A percentile compares a stretch with the other conserved stretches of the same genome.
These are phyloP conservation scores for Crataegus laevigata DNA, from an alignment of 306 rosid species.

Conservation along the genomic window DNA sequence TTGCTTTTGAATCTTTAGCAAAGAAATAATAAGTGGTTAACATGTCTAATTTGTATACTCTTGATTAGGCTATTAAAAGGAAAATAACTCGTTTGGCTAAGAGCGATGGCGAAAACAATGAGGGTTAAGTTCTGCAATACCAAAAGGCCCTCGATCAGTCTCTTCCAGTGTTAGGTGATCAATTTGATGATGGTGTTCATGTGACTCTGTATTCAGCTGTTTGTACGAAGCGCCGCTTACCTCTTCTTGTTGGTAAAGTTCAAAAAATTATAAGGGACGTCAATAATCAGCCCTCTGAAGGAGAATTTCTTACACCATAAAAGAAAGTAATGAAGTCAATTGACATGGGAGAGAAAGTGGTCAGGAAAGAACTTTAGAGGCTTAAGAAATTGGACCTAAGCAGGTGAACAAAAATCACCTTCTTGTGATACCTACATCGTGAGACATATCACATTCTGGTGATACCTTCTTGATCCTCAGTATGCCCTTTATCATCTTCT, in stretches of 20 bases:
- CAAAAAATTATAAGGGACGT: conserved; percentile 40
- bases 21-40: no score
- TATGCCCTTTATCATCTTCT: not conserved
- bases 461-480: not conserved
- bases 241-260: conserved; percentile 27
- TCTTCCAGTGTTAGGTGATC: no score
- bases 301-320: conserved; percentile 52
- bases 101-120: conserved; percentile 34
- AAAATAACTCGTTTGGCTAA: conserved; percentile 47
- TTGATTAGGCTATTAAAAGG: conserved; percentile 68
- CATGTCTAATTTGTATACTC: not conserved
- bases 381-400: conserved; percentile 25
- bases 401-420: not conserved
- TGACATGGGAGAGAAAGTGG: conserved; percentile 54
- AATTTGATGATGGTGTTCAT: conserved; percentile 14
- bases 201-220: conserved; percentile 8
- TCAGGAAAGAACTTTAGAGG: conserved; percentile 54
- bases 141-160: no score
- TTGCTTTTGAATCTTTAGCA: not conserved
- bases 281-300: conserved; percentile 24
- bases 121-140: conserved; percentile 3
- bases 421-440: not conserved
- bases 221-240: conserved; percentile 2
- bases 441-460: not conserved
- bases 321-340: conserved; percentile 67